A percentile compares a stretch with the other conserved stretches of the same genome.
Conservation (phyloP, 2,329 filamentous ascomycete species). For the Cytospora paraplurivora region DNA sequence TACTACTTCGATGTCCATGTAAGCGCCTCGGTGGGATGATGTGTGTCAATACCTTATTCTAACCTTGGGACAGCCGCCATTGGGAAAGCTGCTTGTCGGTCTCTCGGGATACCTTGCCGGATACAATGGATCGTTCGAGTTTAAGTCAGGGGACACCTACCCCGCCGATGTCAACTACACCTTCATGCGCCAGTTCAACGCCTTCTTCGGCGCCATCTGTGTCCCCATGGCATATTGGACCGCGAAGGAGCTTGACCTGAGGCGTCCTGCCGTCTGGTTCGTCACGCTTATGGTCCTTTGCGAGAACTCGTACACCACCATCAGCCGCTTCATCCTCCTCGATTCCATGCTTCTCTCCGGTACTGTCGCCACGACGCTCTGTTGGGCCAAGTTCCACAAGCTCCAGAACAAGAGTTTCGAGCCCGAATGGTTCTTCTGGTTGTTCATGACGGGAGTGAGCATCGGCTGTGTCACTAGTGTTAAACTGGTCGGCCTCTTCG, state of each 20-base stretch:
- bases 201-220: constrained; percentile 88
- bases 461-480: constrained; percentile 98
- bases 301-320: constrained; percentile 99
- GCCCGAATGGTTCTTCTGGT: constrained; percentile 90
- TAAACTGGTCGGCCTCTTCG: constrained; percentile 96
- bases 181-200: constrained; percentile 98
- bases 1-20: constrained; percentile 86
- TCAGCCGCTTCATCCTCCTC: constrained; percentile 95
- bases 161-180: constrained; percentile 93
- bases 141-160: constrained; percentile 97
- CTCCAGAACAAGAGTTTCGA: constrained; percentile 85
- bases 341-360: constrained; percentile 99
- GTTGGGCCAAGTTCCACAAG: constrained; percentile 96
- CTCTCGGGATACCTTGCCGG: constrained; percentile 94
- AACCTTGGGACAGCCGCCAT: constrained; percentile 65
- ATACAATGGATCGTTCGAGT: constrained; percentile 99
- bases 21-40: constrained; percentile 22
- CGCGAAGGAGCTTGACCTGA: constrained; percentile 85
- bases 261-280: constrained; percentile 87
- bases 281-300: constrained; percentile 96
- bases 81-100: constrained; percentile 98
- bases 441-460: constrained; percentile 89
- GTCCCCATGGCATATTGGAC: constrained; percentile 95
- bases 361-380: constrained; percentile 95
- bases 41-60: constrained; percentile 22